A percentile compares a stretch with the other conserved stretches of the same genome.
These are phyloP conservation scores for Pseudogymnoascus sp. DNA, from an alignment of 2,329 filamentous ascomycete species.

Conservation along the genomic window DNA sequence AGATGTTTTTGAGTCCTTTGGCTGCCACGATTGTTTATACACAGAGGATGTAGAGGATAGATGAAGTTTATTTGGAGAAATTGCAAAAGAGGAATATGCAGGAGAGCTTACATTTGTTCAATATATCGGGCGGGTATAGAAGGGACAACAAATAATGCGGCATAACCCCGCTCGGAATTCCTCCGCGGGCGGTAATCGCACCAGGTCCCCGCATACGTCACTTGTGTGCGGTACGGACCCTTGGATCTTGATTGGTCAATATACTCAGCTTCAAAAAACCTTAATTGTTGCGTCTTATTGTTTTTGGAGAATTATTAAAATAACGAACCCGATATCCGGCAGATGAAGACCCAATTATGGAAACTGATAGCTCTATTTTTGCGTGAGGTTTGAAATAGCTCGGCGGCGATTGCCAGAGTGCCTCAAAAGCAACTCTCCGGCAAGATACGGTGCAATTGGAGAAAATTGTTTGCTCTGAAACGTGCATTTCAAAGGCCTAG, in stretches of 20 bases:
- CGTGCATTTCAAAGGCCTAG: background rate
- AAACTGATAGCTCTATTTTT: background rate
- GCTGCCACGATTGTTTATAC: background rate
- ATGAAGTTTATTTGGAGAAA: background rate
- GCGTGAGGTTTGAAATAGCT: background rate
- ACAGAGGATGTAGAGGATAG: background rate
- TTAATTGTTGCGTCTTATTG: background rate
- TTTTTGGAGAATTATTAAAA: background rate
- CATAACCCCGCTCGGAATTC: slow-evolving; percentile 6
- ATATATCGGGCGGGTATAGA: slow-evolving; percentile 3
- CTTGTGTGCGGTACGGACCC: background rate
- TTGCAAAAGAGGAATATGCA: background rate
- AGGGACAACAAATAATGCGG: slow-evolving; percentile 1
- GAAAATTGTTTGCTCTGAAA: background rate
- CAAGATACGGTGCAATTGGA: background rate
- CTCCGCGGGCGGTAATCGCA: background rate
- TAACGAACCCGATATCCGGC: background rate
- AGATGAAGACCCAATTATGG: background rate
- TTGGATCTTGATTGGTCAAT: background rate
- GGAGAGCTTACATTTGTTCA: slow-evolving; percentile 3
- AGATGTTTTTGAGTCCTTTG: slow-evolving; percentile 6
- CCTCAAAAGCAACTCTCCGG: background rate
- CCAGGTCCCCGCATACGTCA: slow-evolving; percentile 1
- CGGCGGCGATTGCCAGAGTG: background rate
- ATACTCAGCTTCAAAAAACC: background rate